A percentile compares a stretch with the other conserved stretches of the same genome.
Conservation (phyloP, 2,329 filamentous ascomycete genomes). For the Aspergillus sp. region DNA sequence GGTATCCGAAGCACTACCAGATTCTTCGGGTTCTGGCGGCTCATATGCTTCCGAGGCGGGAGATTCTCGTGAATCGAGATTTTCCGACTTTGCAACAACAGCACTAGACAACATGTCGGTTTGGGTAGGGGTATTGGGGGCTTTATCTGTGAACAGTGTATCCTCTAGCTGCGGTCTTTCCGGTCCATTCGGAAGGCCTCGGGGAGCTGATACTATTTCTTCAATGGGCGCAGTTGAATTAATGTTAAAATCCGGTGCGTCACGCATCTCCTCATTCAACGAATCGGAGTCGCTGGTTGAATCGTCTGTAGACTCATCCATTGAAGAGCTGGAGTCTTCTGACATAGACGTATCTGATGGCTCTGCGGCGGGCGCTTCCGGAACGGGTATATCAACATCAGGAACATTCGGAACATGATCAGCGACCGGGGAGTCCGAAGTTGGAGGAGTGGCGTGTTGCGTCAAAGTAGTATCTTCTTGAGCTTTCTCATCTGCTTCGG, state of each 20-base stretch:
- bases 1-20: constrained; percentile 27
- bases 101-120: constrained; percentile 1
- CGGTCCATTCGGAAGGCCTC: constrained; percentile 2
- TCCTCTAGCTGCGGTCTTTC: background rate
- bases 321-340: constrained; percentile 34
- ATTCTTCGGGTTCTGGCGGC: constrained; percentile 48
- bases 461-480: background rate
- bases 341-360: constrained; percentile 25
- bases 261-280: constrained; percentile 15
- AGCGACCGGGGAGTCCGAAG: background rate
- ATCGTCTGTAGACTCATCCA: constrained; percentile 40
- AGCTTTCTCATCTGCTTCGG: background rate
- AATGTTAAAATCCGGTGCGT: constrained; percentile 1
- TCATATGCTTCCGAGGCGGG: constrained; percentile 56
- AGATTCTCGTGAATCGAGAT: constrained; percentile 27
- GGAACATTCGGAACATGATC: constrained; percentile 3
- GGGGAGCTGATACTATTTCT: background rate
- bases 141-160: constrained; percentile 1
- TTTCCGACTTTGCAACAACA: constrained; percentile 12
- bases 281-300: constrained; percentile 22
- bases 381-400: constrained; percentile 6
- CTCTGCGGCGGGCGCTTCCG: constrained; percentile 16
- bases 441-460: background rate
- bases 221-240: background rate
- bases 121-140: constrained; percentile 3